Conservation (phyloP, 495 filamentous ascomycete species). For the Penicillium salamii region DNA sequence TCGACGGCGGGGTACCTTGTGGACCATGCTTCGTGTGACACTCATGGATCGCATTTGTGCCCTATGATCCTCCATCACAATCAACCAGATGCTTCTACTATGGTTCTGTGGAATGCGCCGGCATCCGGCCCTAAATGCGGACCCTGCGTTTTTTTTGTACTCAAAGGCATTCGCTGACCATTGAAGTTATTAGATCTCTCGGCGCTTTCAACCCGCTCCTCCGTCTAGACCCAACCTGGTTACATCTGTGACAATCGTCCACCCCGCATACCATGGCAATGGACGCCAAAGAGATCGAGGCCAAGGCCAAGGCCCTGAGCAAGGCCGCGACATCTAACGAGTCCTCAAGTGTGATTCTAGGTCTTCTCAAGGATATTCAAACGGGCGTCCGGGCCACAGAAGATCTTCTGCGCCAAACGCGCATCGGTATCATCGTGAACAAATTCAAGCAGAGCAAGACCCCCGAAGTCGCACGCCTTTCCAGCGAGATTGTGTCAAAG, state of each 20-base stretch:
- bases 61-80: neutral
- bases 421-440: conserved; percentile 85
- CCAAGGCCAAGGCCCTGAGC: conserved; percentile 66
- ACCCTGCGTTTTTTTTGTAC: neutral
- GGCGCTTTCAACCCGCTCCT: neutral
- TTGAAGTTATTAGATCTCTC: neutral
- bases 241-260: neutral
- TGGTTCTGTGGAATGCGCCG: conserved; percentile 5
- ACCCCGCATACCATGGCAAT: conserved; percentile 43
- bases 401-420: conserved; percentile 79
- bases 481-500: conserved; percentile 77
- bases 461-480: conserved; percentile 69
- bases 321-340: conserved; percentile 73
- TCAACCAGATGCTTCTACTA: neutral
- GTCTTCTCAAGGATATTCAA: conserved; percentile 73
- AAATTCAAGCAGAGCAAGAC: conserved; percentile 72
- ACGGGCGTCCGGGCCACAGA: conserved; percentile 79
- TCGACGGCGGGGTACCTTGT: neutral
- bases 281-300: conserved; percentile 78
- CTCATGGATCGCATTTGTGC: neutral
- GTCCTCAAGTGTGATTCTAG: conserved; percentile 59
- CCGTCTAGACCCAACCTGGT: neutral
- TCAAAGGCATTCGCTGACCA: neutral
- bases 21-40: neutral
- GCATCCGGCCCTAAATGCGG: neutral